A percentile compares a stretch with the other conserved stretches of the same genome.
Evolutionary conservation across 768 basidiomycete genomes (phyloP).

Genomic region (Lanmaoa rubissima): DNA sequence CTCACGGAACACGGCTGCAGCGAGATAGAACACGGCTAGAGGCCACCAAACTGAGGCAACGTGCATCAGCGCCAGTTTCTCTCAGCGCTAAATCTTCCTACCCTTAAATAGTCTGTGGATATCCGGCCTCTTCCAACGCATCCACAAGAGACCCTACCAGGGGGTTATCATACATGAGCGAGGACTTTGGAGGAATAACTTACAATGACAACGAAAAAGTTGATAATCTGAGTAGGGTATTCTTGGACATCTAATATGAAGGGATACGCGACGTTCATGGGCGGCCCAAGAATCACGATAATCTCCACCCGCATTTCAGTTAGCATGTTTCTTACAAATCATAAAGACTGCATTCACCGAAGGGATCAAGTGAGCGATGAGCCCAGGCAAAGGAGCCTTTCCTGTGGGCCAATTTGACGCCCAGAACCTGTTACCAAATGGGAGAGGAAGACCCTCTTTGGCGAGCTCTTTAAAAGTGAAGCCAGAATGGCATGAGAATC

Average conservation of each 20-base stretch:
- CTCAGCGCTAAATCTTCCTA: constrained; percentile 1
- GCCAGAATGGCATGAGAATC: not conserved
- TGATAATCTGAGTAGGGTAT: constrained; percentile 51
- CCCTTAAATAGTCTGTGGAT: constrained; percentile 53
- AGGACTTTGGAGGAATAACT: constrained; percentile 33
- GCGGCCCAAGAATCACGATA: constrained; percentile 55
- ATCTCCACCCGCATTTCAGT: constrained; percentile 28
- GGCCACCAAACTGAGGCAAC: constrained; percentile 49
- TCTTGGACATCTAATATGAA: constrained; percentile 57
- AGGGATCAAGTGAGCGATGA: constrained; percentile 53
- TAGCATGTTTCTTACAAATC: not conserved
- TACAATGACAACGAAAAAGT: constrained; percentile 52
- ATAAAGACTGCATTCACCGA: constrained; percentile 33
- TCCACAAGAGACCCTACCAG: constrained; percentile 52
- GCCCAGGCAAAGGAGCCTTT: constrained; percentile 51
- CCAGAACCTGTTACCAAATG: constrained; percentile 58
- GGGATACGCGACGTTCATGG: constrained; percentile 51
- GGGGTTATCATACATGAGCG: not conserved
- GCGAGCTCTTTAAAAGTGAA: constrained; percentile 44
- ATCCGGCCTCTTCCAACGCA: constrained; percentile 51
- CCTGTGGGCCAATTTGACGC: constrained; percentile 61
- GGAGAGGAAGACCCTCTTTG: constrained; percentile 61
- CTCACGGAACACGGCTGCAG: constrained; percentile 50
- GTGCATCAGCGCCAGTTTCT: constrained; percentile 2
- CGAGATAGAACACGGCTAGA: constrained; percentile 53